Base-by-base conservation (phyloP, 2,329 filamentous ascomycete species). In the Cordyceps javanica region DNA sequence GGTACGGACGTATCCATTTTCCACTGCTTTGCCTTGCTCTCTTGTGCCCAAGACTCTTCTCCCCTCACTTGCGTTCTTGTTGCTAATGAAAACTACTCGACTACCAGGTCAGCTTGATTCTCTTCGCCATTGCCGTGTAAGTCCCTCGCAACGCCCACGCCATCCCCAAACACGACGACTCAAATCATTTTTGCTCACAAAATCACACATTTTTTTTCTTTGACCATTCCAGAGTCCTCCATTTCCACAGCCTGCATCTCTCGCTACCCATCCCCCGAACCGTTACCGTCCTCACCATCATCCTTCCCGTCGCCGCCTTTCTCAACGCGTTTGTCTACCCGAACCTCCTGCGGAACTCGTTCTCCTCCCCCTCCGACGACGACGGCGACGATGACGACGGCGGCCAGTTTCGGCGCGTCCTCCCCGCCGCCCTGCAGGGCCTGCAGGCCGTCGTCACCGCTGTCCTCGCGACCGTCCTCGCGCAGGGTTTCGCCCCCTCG, bases 391-490 rank as follows among this genome's bases (percentile, higher is more conserved):
- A 19, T 21, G 39, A 38, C 52, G 1, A n/a, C 30, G 34, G 56
- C 61, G 38, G n/a, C 38, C 38, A n/a, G n/a, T 53, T 66, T 50
- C 56, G 54, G 6, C 62, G 61, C n/a, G 63, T 73, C 34, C 57
- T 67, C 2, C 70, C 70, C 3, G 61, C 71, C 16, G 60, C 71
- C 19, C 60, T 77, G 10, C 77, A 80, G 50, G 65, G 72, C 11
- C 59, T 77, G 3, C 78, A 80, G 56, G 72, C 67, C 8, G 65
- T 78, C 21, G 38, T 77, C 4, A 68, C 73, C 1, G 71, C 76
- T 7, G 66, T 79, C 6, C 69, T 81, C 2, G 75, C 76, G 2
- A 77, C 77, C 0, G 65, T 80, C 8, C 68, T 79, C 14, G 62
- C 73, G 30, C 66, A 72, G 55, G 65, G 67, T 16, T 60, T 70